A percentile compares a stretch with the other conserved stretches of the same genome.
These are phyloP conservation scores for Penicillium sclerotiorum DNA, from an alignment of 2,329 filamentous ascomycete genomes.

Conservation along the genomic window DNA sequence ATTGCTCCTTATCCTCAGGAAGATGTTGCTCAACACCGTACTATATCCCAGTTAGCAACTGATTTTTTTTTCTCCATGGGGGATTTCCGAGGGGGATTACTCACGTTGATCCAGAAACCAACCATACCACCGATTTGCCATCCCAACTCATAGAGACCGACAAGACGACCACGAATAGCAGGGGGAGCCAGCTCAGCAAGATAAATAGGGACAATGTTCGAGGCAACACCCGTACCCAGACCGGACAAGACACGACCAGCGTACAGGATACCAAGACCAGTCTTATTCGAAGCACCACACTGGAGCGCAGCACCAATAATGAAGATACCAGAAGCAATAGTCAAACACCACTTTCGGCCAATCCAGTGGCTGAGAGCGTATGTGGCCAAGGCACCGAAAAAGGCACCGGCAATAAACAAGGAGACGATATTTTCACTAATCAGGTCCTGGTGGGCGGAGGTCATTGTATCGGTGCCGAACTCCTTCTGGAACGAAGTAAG, in stretches of 20 bases:
- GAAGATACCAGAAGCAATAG: slow-evolving; percentile 65
- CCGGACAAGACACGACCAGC: slow-evolving; percentile 61
- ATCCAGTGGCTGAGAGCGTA: slow-evolving; percentile 66
- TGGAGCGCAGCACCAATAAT: slow-evolving; percentile 69
- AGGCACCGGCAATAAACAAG: slow-evolving; percentile 78
- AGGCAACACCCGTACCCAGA: slow-evolving; percentile 59
- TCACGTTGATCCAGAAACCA: slow-evolving; percentile 55
- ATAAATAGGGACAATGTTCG: slow-evolving; percentile 63
- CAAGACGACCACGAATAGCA: slow-evolving; percentile 61
- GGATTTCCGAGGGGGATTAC: slow-evolving; percentile 13
- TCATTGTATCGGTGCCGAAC: slow-evolving; percentile 64
- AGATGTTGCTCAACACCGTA: slow-evolving; percentile 57
- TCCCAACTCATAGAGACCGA: slow-evolving; percentile 60
- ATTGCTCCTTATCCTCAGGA: slow-evolving; percentile 38
- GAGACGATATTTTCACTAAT: slow-evolving; percentile 75
- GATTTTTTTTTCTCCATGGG: neutral
- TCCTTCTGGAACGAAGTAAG: slow-evolving; percentile 68
- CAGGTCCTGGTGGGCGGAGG: slow-evolving; percentile 54
- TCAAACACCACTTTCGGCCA: slow-evolving; percentile 65
- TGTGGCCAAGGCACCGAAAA: slow-evolving; percentile 70
- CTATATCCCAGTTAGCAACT: slow-evolving; percentile 17
- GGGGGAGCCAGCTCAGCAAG: slow-evolving; percentile 62
- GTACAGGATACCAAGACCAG: slow-evolving; percentile 64
- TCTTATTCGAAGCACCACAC: slow-evolving; percentile 61
- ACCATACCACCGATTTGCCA: slow-evolving; percentile 57